Percentiles rank a stretch among this genome's conserved stretches.
Evolutionary conservation across 441 rosid genomes (phyloP).

Genomic region (Geranium incanum): DNA sequence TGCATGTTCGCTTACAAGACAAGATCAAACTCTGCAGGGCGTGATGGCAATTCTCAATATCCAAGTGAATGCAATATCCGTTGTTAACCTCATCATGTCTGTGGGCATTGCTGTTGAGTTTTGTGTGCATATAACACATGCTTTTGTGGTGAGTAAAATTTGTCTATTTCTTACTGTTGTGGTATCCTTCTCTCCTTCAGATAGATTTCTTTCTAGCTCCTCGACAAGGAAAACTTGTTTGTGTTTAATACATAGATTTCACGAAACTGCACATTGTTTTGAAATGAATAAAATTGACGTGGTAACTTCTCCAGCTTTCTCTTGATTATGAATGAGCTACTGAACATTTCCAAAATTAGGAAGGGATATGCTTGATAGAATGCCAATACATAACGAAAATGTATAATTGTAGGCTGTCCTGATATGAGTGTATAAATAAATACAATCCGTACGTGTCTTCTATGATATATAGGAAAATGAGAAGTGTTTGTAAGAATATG

Average conservation of each 20-base stretch:
- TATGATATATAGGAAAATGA: neutral
- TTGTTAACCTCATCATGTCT: constrained; percentile 95
- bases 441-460: neutral
- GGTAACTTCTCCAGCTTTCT: neutral
- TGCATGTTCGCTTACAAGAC: constrained; percentile 16
- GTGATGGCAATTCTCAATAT: constrained; percentile 82
- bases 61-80: constrained; percentile 93
- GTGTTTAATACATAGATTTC: neutral
- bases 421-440: neutral
- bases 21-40: constrained; percentile 52
- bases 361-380: neutral
- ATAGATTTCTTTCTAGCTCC: neutral
- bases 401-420: neutral
- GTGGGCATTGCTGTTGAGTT: constrained; percentile 97
- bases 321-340: neutral
- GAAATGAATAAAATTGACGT: constrained; percentile 7
- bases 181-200: neutral
- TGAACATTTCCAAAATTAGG: neutral
- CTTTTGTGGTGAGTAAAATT: constrained; percentile 62
- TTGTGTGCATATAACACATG: constrained; percentile 94
- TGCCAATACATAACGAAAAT: neutral
- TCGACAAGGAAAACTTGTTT: neutral
- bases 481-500: neutral
- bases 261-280: neutral
- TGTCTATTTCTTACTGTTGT: neutral